phyloP scores from a whole-genome alignment of 768 basidiomycete species.

The Auricularia cornea region DNA sequence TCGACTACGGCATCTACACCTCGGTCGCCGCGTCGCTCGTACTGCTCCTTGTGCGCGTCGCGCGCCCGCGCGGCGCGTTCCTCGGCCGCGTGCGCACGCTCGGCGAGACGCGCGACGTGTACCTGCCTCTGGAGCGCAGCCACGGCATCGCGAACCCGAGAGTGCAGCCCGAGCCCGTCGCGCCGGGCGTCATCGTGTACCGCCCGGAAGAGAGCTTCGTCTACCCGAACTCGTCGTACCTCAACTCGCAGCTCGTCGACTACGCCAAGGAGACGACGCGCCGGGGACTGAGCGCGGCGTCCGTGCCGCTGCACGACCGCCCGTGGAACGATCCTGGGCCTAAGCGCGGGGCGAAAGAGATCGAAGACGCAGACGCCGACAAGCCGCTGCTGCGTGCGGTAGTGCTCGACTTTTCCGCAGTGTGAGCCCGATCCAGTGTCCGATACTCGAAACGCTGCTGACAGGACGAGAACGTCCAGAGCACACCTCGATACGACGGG shows the following conservation, averaged over 20 bases:
- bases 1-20: constrained; percentile 88
- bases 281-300: constrained; percentile 63
- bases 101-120: constrained; percentile 62
- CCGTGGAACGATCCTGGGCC: constrained; percentile 95
- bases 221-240: constrained; percentile 65
- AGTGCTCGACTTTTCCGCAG: constrained; percentile 82
- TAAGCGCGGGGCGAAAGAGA: constrained; percentile 33
- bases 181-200: constrained; percentile 85
- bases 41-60: constrained; percentile 77
- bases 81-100: constrained; percentile 68
- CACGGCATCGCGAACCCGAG: constrained; percentile 54
- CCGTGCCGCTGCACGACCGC: constrained; percentile 60
- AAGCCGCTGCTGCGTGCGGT: constrained; percentile 74
- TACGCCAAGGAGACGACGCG: constrained; percentile 72
- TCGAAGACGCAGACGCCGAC: constrained; percentile 38
- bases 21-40: constrained; percentile 73
- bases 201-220: constrained; percentile 86
- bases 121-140: constrained; percentile 55
- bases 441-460: background rate
- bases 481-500: constrained; percentile 89
- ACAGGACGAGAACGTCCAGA: constrained; percentile 26
- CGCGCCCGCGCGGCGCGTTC: constrained; percentile 84
- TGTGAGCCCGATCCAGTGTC: constrained; percentile 41
- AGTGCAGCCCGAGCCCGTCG: constrained; percentile 66
- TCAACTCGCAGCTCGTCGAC: constrained; percentile 69